Evolutionary conservation across 331 rosid species (phyloP), one percentile per base, ranked within the genome.

Genomic region (Spiraea crenata): DNA sequence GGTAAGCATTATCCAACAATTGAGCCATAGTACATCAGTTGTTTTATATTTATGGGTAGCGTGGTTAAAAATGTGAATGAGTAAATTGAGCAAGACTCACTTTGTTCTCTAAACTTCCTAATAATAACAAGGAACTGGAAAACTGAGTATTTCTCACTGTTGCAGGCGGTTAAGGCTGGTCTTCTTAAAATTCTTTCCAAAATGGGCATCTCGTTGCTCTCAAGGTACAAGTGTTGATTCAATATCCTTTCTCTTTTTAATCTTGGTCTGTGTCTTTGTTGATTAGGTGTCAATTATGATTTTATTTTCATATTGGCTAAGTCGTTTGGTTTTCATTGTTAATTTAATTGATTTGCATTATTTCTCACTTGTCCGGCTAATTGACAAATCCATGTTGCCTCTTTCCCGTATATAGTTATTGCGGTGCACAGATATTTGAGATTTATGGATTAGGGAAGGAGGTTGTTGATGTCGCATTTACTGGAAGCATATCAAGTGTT

Each of bases 361-460:
- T 15, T 34, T 3, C 57, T 65, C 39, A 25, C 16, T 38, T 51
- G 13, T 69, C 62, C 49, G 39, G n/a, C 47, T 48, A 75, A 25
- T 57, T 74, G 63, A 58, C 52, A 52, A 76, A 45, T 76, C 20
- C 35, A 45, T 78, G 84, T 39, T 78, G 65, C 71, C 71, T 37
- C 67, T 76, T 80, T 81, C 78, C 49, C 73, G 76, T 80, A 31
- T 61, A 31, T 70, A 95, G 99, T 83, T 95, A 95, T 82, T 95
- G 97, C 45, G 99, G 99, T 67, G 99, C 99, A 70, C 99, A 95
- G 81, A 91, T 95, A 76, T 95, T 95, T 78, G 99, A 95, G 87
- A 78, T 95, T 50, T 95, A 95, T 85, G 99, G 99, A 75, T 69
- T 95, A 39, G 99, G 99, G 59, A 81, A 81, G 80, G 96, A 86